phyloP scores from a whole-genome alignment of 208 protist genomes.

The Acanthamoeba quina region DNA sequence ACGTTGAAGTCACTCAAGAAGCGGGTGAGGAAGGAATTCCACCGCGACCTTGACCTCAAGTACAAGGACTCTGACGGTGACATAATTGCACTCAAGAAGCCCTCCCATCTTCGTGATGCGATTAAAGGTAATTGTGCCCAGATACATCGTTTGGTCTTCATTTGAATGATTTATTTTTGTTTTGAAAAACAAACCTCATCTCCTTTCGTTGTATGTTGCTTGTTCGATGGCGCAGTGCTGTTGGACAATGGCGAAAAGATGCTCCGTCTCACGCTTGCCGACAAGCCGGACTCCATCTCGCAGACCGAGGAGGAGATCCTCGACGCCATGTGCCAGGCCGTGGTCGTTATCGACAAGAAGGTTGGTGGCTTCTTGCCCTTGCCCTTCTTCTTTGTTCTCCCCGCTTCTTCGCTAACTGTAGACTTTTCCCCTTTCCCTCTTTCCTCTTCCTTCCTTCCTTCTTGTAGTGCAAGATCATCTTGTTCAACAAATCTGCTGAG shows the following conservation, averaged over 20 bases:
- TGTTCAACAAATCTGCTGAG: background rate
- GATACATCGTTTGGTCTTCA: background rate
- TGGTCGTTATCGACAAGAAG: slow-evolving; percentile 45
- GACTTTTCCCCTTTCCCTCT: too few species aligned
- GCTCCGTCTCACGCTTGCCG: background rate
- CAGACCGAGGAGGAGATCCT: slow-evolving; percentile 36
- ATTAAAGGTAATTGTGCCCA: background rate
- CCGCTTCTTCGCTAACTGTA: too few species aligned
- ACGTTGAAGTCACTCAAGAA: slow-evolving; percentile 36
- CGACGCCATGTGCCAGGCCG: slow-evolving; percentile 27
- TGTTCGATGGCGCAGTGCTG: background rate
- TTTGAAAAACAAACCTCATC: too few species aligned
- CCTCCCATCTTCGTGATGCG: slow-evolving; percentile 37
- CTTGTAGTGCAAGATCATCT: background rate
- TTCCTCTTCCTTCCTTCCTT: too few species aligned
- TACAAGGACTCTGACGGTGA: slow-evolving; percentile 59
- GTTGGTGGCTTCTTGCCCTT: background rate
- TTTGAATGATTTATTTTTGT: background rate
- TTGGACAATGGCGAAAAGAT: slow-evolving; percentile 16
- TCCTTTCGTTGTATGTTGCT: too few species aligned
- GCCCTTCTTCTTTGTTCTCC: background rate
- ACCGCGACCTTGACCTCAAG: slow-evolving; percentile 55
- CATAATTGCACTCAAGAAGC: slow-evolving; percentile 40
- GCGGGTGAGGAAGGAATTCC: slow-evolving; percentile 56
- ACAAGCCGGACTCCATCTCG: slow-evolving; percentile 29